These are phyloP conservation scores for Pleurotus sapidus DNA, from an alignment of 768 basidiomycete genomes.

Conservation along the genomic window DNA sequence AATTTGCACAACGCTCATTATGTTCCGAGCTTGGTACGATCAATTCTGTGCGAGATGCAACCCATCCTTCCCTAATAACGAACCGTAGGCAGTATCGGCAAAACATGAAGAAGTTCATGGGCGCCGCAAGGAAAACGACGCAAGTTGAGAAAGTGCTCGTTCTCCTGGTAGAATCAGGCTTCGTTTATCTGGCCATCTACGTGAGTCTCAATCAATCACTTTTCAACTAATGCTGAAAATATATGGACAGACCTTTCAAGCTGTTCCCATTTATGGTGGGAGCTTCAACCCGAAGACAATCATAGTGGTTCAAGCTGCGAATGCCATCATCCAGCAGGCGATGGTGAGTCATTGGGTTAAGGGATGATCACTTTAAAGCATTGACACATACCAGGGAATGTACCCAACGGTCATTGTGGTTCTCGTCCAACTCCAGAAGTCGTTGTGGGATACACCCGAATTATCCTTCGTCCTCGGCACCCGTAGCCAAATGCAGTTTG, in stretches of 20 bases:
- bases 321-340: constrained; percentile 26
- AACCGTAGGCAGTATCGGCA: constrained; percentile 19
- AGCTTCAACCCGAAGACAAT: constrained; percentile 17
- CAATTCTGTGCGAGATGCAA: no score
- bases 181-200: constrained; percentile 24
- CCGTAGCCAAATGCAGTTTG: background rate
- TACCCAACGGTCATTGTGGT: constrained; percentile 26
- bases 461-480: constrained; percentile 1
- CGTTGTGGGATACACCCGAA: constrained; percentile 22
- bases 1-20: constrained; percentile 25
- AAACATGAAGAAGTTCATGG: constrained; percentile 20
- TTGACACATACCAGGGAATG: constrained; percentile 19
- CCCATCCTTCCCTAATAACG: no score
- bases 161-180: constrained; percentile 26
- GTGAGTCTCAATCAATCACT: constrained; percentile 11
- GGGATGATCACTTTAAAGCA: background rate
- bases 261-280: constrained; percentile 25
- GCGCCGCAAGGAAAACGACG: constrained; percentile 20
- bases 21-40: constrained; percentile 22
- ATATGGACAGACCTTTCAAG: constrained; percentile 22
- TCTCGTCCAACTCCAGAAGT: constrained; percentile 26
- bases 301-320: constrained; percentile 22
- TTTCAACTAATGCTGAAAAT: background rate
- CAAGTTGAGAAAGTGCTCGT: constrained; percentile 24
- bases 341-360: constrained; percentile 13